Evolutionary conservation across 345 rosid species (phyloP), one percentile per base, ranked within the genome.

Genomic region (Alliaria petiolata): DNA sequence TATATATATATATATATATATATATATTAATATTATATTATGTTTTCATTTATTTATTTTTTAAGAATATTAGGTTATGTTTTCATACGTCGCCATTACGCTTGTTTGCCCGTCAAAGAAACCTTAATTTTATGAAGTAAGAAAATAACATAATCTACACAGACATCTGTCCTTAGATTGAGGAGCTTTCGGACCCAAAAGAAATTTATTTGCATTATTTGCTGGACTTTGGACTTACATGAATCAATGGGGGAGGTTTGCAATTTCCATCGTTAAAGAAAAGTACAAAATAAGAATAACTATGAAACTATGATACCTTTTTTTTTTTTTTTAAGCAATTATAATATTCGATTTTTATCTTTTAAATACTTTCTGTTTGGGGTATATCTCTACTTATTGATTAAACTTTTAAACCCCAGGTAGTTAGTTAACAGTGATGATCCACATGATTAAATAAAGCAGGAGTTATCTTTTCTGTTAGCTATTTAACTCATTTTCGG

Each of bases 101-200:
- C 71, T 64, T 65, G 26, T 56, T 55, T 47, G 60, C n/a, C n/a
- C n/a, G n/a, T 73, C 71, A 65, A 65, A 47, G 44, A 65, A 46
- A 47, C 59, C 66, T 56, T 65, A 3, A 26, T 46, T 55, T 61
- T n/a, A n/a, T 71, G 42, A 44, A 44, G 33, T 34, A 45, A 34
- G 31, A 72, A 25, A 72, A 51, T 62, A 19, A 6, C 50, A 64
- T 65, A n/a, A 65, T 66, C 38, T 10, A 42, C 20, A 60, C 13
- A 34, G 53, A 75, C 69, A 75, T 43, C 1, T 75, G 49, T 61
- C 74, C 78, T 61, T 67, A 17, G 74, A 75, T 75, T 68, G 74
- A 67, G 78, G 73, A 67, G 47, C 74, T 51, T 67, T 67, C 14
- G 57, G 56, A 67, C 69, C 43, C 31, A 50, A 44, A 40, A 43